Evolutionary conservation across 768 basidiomycete species (phyloP).

Genomic region (Lactarius hengduanensis): DNA sequence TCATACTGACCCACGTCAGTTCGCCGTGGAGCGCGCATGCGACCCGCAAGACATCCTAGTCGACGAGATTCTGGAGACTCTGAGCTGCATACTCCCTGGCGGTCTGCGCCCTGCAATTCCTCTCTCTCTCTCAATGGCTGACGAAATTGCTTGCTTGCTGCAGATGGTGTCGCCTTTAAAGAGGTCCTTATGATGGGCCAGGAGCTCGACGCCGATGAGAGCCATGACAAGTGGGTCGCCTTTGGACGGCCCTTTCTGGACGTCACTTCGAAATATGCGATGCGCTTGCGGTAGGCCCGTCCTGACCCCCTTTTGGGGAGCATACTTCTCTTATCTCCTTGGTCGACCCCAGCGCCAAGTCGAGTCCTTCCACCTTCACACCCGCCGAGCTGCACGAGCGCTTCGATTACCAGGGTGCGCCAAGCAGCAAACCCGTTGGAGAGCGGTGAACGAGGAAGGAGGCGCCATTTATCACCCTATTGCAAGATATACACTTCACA

Average conservation of each 20-base stretch:
- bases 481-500: slow-evolving; percentile 3
- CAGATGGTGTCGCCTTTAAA: slow-evolving; percentile 13
- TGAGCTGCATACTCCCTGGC: slow-evolving; percentile 43
- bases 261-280: slow-evolving; percentile 23
- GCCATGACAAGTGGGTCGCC: slow-evolving; percentile 4
- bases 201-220: not conserved
- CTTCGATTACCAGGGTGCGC: slow-evolving; percentile 21
- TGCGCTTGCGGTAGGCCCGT: slow-evolving; percentile 17
- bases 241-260: slow-evolving; percentile 19
- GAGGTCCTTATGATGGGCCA: slow-evolving; percentile 6
- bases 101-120: slow-evolving; percentile 33
- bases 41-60: slow-evolving; percentile 37
- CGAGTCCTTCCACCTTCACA: slow-evolving; percentile 8
- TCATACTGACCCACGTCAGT: slow-evolving; percentile 9
- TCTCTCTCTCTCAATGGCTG: not conserved
- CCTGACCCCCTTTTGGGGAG: slow-evolving; percentile 13
- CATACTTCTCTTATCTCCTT: slow-evolving; percentile 9
- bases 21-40: not conserved
- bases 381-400: slow-evolving; percentile 22
- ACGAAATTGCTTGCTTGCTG: not conserved
- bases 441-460: not conserved
- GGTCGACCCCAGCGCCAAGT: slow-evolving; percentile 10
- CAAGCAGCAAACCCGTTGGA: slow-evolving; percentile 17
- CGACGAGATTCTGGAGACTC: slow-evolving; percentile 38
- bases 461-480: not conserved